Conservation (phyloP, 2,329 filamentous ascomycete genomes). For the Lecanicillium sp. region DNA sequence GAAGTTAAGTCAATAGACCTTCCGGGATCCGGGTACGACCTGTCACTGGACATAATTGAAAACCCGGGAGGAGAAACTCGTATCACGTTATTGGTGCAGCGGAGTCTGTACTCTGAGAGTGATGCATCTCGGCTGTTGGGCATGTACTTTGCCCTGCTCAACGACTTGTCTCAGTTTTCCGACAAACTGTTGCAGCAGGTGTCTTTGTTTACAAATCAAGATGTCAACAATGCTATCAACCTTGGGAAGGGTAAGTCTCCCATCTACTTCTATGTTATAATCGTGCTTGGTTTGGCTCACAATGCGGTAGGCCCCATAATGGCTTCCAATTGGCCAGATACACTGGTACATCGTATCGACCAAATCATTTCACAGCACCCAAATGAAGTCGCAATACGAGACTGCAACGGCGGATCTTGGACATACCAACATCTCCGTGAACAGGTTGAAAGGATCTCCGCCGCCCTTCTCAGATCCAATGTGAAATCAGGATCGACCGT, state of each 20-base stretch:
- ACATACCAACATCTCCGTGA: conserved; percentile 3
- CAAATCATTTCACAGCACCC: conserved; percentile 1
- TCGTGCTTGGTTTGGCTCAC: too few relatives aligned
- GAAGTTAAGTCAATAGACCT: conserved; percentile 14
- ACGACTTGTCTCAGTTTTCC: too few relatives aligned
- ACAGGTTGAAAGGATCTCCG: conserved; percentile 4
- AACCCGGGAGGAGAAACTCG: conserved; percentile 6
- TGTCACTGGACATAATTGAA: conserved; percentile 14
- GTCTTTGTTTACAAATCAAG: too few relatives aligned
- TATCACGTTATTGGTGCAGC: conserved; percentile 11
- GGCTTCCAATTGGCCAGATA: conserved; percentile 6
- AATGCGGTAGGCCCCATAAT: conserved; percentile 1
- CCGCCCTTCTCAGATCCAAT: conserved; percentile 8
- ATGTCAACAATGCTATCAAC: too few relatives aligned
- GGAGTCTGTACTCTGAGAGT: conserved; percentile 12
- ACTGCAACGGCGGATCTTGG: not conserved
- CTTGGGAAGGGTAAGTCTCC: too few relatives aligned
- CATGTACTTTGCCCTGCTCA: not conserved
- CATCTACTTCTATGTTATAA: too few relatives aligned
- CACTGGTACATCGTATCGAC: conserved; percentile 6
- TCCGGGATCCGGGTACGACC: conserved; percentile 17
- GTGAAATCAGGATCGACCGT: conserved; percentile 14
- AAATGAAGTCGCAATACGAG: conserved; percentile 1
- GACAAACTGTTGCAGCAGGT: too few relatives aligned
- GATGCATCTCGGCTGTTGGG: conserved; percentile 11